Evolutionary conservation across 2,329 filamentous ascomycete genomes (phyloP).

Genomic region (Aspergillus tubingensis): DNA sequence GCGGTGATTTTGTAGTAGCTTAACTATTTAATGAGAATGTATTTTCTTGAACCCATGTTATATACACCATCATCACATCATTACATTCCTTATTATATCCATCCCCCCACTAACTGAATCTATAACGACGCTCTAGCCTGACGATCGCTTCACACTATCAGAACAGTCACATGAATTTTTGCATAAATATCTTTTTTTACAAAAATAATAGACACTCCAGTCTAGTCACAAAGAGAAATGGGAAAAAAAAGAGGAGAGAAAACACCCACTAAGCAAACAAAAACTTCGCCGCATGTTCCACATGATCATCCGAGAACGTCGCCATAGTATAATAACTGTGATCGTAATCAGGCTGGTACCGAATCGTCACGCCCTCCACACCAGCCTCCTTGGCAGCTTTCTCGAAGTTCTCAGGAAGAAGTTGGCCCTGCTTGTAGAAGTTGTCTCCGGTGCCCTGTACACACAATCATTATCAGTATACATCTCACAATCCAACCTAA

Average conservation of each 20-base stretch:
- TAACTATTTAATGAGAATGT: too few relatives aligned
- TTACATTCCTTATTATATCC: neutral
- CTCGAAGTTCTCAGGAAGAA: conserved; percentile 90
- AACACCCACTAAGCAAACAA: conserved; percentile 60
- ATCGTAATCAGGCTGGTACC: conserved; percentile 90
- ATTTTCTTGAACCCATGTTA: too few relatives aligned
- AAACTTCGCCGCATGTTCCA: conserved; percentile 88
- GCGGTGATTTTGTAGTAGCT: neutral
- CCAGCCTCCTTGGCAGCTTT: conserved; percentile 76
- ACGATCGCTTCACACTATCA: conserved; percentile 27
- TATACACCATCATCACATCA: too few relatives aligned
- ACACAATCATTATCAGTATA: neutral
- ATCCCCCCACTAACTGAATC: neutral
- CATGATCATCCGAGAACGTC: conserved; percentile 83
- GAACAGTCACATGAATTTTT: conserved; percentile 2
- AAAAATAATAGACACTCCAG: conserved; percentile 4
- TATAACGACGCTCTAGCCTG: conserved; percentile 10
- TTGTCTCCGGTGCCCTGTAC: conserved; percentile 82
- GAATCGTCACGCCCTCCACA: conserved; percentile 69
- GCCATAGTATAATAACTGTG: conserved; percentile 98
- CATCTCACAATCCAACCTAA: too few relatives aligned
- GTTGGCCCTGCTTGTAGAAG: conserved; percentile 92
- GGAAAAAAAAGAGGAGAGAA: conserved; percentile 9
- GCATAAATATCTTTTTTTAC: neutral
- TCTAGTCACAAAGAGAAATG: conserved; percentile 17